A percentile compares a stretch with the other conserved stretches of the same genome.
phyloP scores from a whole-genome alignment of 2,329 filamentous ascomycete genomes.

The Nemania abortiva region DNA sequence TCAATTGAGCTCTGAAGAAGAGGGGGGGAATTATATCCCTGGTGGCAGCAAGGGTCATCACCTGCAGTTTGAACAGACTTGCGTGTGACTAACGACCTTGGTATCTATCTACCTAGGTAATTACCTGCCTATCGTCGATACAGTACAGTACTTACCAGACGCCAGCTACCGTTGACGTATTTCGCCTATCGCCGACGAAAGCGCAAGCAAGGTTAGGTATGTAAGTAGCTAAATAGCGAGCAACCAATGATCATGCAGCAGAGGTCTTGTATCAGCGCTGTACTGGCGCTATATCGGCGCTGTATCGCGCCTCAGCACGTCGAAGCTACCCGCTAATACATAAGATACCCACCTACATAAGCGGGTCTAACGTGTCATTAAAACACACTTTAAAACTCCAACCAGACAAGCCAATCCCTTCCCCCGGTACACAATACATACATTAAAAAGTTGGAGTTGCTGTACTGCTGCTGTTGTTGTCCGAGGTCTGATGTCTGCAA shows the following conservation, averaged over 20 bases:
- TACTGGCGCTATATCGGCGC: neutral
- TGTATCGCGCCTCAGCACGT: neutral
- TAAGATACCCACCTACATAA: no score
- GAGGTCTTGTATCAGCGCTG: neutral
- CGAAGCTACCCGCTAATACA: no score
- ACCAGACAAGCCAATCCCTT: neutral
- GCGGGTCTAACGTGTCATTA: neutral
- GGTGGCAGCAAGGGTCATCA: slow-evolving; percentile 26
- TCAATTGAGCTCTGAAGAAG: neutral
- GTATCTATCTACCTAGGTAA: neutral
- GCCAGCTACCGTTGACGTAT: no score
- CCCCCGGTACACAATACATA: neutral
- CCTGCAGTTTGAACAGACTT: neutral
- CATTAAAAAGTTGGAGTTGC: neutral
- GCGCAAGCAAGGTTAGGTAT: neutral
- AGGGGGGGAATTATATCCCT: slow-evolving; percentile 22
- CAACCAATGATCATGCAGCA: neutral
- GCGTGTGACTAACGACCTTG: slow-evolving; percentile 1
- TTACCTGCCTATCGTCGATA: no score
- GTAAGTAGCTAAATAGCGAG: slow-evolving; percentile 1
- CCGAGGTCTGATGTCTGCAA: neutral
- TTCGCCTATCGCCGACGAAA: neutral
- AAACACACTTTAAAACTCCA: neutral
- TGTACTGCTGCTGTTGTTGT: neutral
- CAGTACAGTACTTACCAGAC: no score